Percentiles rank a stretch among this genome's conserved stretches.
phyloP scores from a whole-genome alignment of 1,284 basidiomycete species.

The Somion occarium region DNA sequence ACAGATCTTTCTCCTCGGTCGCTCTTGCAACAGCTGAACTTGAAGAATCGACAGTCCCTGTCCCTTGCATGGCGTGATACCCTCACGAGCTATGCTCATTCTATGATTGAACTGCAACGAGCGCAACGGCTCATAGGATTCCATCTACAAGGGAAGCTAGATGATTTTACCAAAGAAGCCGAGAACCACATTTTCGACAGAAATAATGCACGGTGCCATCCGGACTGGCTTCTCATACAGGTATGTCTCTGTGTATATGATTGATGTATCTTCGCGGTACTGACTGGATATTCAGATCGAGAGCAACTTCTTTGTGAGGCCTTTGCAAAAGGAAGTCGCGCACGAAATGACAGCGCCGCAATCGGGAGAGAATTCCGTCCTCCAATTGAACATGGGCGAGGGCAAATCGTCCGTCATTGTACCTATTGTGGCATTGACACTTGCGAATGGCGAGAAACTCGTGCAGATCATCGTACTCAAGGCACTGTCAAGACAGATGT shows the following conservation, averaged over 20 bases:
- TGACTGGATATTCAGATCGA: neutral
- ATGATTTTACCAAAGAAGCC: neutral
- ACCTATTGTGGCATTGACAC: constrained; percentile 35
- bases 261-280: neutral
- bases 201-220: neutral
- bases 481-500: constrained; percentile 39
- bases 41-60: neutral
- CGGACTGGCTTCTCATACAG: constrained; percentile 38
- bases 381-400: constrained; percentile 59
- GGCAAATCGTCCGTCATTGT: constrained; percentile 54
- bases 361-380: constrained; percentile 29
- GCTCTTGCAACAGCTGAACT: neutral
- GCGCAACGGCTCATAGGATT: neutral
- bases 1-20: too few species aligned
- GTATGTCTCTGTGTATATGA: neutral
- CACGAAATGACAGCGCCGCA: constrained; percentile 44
- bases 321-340: constrained; percentile 26
- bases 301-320: neutral
- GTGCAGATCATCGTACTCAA: constrained; percentile 47
- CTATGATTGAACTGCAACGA: neutral
- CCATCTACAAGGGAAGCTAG: neutral
- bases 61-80: neutral
- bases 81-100: neutral
- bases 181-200: neutral
- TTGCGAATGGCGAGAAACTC: constrained; percentile 39